Percentiles rank a stretch among this genome's conserved stretches.
phyloP scores from a whole-genome alignment of 495 filamentous ascomycete genomes.

The Penicillium macrosclerotiorum region DNA sequence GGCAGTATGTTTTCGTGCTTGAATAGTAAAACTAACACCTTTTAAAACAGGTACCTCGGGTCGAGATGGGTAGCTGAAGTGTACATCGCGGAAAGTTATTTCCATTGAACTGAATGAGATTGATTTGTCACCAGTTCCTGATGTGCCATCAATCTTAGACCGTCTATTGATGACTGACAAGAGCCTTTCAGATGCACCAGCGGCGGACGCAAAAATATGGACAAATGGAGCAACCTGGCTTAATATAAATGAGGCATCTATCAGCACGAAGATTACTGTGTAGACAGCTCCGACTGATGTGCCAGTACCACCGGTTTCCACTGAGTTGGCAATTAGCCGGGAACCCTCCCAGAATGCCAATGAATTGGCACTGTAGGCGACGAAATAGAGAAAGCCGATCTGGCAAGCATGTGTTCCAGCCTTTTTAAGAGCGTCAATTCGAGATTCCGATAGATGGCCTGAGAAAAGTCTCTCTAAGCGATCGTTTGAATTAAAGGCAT shows the following conservation, averaged over 20 bases:
- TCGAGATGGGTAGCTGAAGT: conserved; percentile 61
- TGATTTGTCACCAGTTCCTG: conserved; percentile 31
- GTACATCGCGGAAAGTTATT: conserved; percentile 51
- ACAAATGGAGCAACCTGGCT: conserved; percentile 62
- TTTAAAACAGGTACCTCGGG: conserved; percentile 52
- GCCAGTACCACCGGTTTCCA: conserved; percentile 31
- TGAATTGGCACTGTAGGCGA: conserved; percentile 61
- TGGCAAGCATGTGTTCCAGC: conserved; percentile 53
- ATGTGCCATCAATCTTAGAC: conserved; percentile 50
- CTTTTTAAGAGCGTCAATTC: conserved; percentile 56
- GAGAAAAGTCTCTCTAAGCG: conserved; percentile 52
- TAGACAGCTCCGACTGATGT: conserved; percentile 57
- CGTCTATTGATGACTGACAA: conserved; percentile 48
- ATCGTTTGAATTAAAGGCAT: conserved; percentile 43
- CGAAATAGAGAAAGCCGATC: conserved; percentile 61
- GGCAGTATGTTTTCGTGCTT: conserved; percentile 58
- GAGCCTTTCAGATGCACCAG: conserved; percentile 52
- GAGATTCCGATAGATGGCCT: conserved; percentile 39
- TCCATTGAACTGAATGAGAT: conserved; percentile 27
- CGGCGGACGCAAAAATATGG: conserved; percentile 59
- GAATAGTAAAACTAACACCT: conserved; percentile 49
- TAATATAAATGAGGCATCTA: conserved; percentile 61
- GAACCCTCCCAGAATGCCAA: conserved; percentile 67
- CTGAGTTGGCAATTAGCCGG: conserved; percentile 49
- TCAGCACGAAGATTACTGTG: conserved; percentile 62